Evolutionary conservation across 371 early-diverging fungal genomes (phyloP).

Genomic region (Syncephalis fuscata): DNA sequence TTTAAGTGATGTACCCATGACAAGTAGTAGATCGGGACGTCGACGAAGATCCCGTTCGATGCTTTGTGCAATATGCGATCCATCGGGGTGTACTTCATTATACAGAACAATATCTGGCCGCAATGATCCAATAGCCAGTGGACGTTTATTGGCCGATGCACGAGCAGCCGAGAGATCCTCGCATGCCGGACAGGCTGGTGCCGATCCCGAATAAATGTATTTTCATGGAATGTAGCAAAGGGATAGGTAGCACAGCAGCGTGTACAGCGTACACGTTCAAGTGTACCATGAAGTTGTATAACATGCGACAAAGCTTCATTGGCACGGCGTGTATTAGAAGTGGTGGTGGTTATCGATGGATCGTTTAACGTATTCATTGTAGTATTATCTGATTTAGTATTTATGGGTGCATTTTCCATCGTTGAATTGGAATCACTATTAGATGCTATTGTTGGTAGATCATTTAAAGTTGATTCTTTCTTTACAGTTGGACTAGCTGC

Average conservation of each 20-base stretch:
- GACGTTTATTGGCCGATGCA: slow-evolving; percentile 40
- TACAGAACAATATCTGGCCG: slow-evolving; percentile 96
- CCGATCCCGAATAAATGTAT: slow-evolving; percentile 45
- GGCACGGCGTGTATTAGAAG: slow-evolving; percentile 7
- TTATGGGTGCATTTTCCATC: too few relatives aligned
- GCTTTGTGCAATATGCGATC: slow-evolving; percentile 63
- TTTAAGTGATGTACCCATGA: slow-evolving; percentile 97
- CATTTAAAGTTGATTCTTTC: slow-evolving; percentile 14
- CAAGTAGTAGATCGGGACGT: slow-evolving; percentile 78
- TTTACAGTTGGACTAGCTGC: slow-evolving; percentile 15
- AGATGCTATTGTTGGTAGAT: too few relatives aligned
- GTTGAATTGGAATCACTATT: too few relatives aligned
- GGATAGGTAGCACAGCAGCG: slow-evolving; percentile 44
- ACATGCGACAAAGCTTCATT: slow-evolving; percentile 15
- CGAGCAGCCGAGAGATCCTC: slow-evolving; percentile 8
- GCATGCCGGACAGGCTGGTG: slow-evolving; percentile 73
- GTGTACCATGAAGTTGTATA: slow-evolving; percentile 86
- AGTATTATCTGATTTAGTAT: too few relatives aligned
- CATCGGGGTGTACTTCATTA: slow-evolving; percentile 87
- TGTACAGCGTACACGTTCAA: slow-evolving; percentile 71
- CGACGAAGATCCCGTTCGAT: slow-evolving; percentile 44
- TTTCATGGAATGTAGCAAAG: slow-evolving; percentile 30
- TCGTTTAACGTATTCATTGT: too few relatives aligned
- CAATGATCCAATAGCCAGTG: slow-evolving; percentile 61
- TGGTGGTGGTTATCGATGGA: too few relatives aligned